phyloP scores from a whole-genome alignment of 768 basidiomycete species.

The Nidularia pulvinata region DNA sequence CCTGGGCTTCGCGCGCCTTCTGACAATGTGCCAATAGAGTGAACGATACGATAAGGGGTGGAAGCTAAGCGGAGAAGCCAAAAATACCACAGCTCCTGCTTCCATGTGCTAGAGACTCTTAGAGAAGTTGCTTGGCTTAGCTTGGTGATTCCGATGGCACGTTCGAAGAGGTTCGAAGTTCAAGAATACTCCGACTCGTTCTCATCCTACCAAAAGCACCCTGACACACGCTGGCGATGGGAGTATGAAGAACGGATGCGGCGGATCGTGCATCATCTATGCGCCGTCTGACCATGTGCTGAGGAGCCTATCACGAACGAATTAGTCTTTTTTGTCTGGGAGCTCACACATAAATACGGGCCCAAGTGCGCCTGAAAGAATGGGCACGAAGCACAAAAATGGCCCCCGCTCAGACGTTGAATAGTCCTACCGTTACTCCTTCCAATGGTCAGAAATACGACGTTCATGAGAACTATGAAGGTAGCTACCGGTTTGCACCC shows the following conservation, averaged over 20 bases:
- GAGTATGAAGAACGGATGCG: too few species aligned
- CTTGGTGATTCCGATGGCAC: neutral
- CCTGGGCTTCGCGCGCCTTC: too few species aligned
- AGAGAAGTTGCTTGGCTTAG: neutral
- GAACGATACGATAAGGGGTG: neutral
- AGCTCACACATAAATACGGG: neutral
- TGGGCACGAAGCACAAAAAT: conserved; percentile 1
- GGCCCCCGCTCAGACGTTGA: conserved; percentile 10
- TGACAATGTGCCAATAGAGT: too few species aligned
- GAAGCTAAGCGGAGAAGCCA: neutral
- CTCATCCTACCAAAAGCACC: neutral
- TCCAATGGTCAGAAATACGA: conserved; percentile 26
- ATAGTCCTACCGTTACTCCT: neutral
- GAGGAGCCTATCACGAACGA: neutral
- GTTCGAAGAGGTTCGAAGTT: neutral
- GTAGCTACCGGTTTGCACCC: conserved; percentile 68
- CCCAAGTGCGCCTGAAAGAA: neutral
- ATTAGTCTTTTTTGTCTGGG: neutral
- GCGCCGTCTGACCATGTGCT: neutral
- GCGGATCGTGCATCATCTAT: neutral
- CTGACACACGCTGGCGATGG: too few species aligned
- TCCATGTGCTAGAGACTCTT: neutral
- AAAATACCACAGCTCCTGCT: neutral
- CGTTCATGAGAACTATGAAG: conserved; percentile 55
- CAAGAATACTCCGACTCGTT: neutral